phyloP scores from a whole-genome alignment of 2,329 filamentous ascomycete species.

The Shiraia bambusicola region DNA sequence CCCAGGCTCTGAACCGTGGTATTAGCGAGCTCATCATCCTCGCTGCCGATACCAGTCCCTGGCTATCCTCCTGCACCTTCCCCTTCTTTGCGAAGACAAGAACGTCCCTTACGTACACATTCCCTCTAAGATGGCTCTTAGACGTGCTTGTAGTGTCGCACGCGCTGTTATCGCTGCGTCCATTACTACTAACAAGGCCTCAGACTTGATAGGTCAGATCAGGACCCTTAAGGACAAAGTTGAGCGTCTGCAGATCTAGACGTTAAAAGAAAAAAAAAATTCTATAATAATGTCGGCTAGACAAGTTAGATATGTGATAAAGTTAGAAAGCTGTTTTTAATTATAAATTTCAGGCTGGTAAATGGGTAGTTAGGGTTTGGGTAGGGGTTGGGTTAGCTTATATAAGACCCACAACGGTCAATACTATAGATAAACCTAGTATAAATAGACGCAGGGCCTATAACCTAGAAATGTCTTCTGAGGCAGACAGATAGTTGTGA shows the following conservation, averaged over 20 bases:
- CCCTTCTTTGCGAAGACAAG: slow-evolving; percentile 85
- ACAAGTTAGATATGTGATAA: slow-evolving; percentile 15
- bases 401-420: too few species aligned
- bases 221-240: slow-evolving; percentile 90
- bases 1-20: slow-evolving; percentile 76
- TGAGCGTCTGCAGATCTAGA: slow-evolving; percentile 86
- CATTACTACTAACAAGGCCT: slow-evolving; percentile 69
- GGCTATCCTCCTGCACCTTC: slow-evolving; percentile 68
- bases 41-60: slow-evolving; percentile 80
- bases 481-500: too few species aligned
- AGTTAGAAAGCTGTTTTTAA: too few species aligned
- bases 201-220: slow-evolving; percentile 84
- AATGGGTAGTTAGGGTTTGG: too few species aligned
- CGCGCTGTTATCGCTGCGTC: slow-evolving; percentile 82
- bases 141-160: slow-evolving; percentile 76
- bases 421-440: too few species aligned
- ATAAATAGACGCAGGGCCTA: too few species aligned
- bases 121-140: slow-evolving; percentile 79
- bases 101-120: slow-evolving; percentile 61
- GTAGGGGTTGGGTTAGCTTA: too few species aligned
- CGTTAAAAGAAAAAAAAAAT: too few species aligned
- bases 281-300: slow-evolving; percentile 8
- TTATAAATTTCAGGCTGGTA: too few species aligned
- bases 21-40: slow-evolving; percentile 87
- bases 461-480: too few species aligned